These are phyloP conservation scores for Eragrostis nindensis DNA, from an alignment of 176 grass and related monocot species.

Conservation along the genomic window DNA sequence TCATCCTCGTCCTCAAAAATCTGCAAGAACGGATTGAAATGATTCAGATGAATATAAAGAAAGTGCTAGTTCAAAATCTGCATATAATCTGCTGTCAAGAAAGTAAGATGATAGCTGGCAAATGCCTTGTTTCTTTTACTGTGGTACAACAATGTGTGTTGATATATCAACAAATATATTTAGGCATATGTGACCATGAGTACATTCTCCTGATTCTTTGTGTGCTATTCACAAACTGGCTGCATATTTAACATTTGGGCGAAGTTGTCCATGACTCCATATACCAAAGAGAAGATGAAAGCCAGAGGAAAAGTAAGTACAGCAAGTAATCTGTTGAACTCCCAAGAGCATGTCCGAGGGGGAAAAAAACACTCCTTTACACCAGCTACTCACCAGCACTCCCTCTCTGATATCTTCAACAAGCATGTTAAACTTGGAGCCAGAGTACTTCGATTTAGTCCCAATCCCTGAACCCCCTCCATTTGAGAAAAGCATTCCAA, in stretches of 20 bases:
- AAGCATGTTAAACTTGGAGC: constrained; percentile 84
- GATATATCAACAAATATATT: background rate
- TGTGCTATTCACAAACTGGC: background rate
- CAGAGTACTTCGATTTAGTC: constrained; percentile 71
- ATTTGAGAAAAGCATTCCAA: constrained; percentile 89
- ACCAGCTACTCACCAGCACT: constrained; percentile 73
- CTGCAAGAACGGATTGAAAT: constrained; percentile 26
- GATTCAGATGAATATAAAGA: constrained; percentile 16
- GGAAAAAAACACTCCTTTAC: background rate
- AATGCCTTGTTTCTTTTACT: background rate
- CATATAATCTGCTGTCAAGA: background rate
- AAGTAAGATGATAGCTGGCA: background rate
- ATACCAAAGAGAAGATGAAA: background rate
- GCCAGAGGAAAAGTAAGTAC: background rate
- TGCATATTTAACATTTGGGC: background rate
- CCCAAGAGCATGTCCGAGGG: background rate
- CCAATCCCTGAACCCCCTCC: constrained; percentile 57
- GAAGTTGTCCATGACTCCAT: background rate
- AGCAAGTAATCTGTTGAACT: background rate
- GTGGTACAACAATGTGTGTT: background rate
- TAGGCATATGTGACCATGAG: background rate
- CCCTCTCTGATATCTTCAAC: constrained; percentile 98
- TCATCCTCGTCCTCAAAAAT: constrained; percentile 93
- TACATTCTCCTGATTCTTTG: background rate
- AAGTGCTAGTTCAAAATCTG: background rate